Evolutionary conservation across 148 eudicot species (phyloP).

Genomic region (Cornus florida): DNA sequence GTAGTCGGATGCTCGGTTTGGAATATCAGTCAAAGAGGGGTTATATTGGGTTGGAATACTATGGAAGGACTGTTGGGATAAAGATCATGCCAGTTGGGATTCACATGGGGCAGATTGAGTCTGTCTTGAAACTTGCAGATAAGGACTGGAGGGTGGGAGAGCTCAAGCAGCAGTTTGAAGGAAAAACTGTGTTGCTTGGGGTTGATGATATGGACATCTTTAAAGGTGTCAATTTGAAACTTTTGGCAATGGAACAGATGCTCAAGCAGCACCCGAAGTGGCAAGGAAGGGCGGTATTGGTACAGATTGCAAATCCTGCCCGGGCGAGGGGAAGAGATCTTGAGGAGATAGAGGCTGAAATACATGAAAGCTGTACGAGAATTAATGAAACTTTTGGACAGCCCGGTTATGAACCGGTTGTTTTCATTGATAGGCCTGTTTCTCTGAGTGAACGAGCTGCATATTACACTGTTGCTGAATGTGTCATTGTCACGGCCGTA

Average conservation of each 20-base stretch:
- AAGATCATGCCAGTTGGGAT: conserved; percentile 63
- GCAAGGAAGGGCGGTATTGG: conserved; percentile 52
- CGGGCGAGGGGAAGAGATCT: conserved; percentile 57
- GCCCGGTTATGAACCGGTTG: conserved; percentile 45
- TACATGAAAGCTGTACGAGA: conserved; percentile 35
- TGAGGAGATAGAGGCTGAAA: conserved; percentile 50
- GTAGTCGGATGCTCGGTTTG: conserved; percentile 65
- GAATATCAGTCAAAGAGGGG: conserved; percentile 67
- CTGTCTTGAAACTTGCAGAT: conserved; percentile 41
- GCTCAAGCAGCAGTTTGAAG: conserved; percentile 40
- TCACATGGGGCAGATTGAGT: conserved; percentile 60
- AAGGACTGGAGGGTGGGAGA: conserved; percentile 43
- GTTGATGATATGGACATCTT: conserved; percentile 69
- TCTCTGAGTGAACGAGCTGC: conserved; percentile 47
- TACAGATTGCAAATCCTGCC: conserved; percentile 58
- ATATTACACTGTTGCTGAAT: conserved; percentile 53
- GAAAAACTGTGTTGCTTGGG: conserved; percentile 54
- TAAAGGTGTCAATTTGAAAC: conserved; percentile 60
- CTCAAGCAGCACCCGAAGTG: conserved; percentile 45
- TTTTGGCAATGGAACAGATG: conserved; percentile 50
- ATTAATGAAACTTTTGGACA: conserved; percentile 37
- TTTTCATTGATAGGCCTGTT: conserved; percentile 48
- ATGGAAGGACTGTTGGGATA: conserved; percentile 55
- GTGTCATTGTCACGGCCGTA: conserved; percentile 58
- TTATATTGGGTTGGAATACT: conserved; percentile 58